These are phyloP conservation scores for Botrytis tulipae DNA, from an alignment of 2,329 filamentous ascomycete species.

Conservation along the genomic window DNA sequence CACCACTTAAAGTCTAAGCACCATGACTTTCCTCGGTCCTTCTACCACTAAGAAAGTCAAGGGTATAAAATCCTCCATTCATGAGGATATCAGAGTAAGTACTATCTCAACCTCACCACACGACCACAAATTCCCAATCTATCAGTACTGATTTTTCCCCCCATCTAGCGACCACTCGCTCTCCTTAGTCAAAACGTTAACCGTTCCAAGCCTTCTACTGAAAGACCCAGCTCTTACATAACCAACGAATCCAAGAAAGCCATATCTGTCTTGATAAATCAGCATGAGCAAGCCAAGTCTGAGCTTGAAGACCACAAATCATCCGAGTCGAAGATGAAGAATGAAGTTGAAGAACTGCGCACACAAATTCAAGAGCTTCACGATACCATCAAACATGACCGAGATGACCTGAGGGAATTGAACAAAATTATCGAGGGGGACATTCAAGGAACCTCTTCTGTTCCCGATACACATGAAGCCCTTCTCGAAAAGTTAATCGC, in stretches of 20 bases:
- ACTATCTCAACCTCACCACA: background rate
- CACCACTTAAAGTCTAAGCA: background rate
- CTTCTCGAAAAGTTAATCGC: background rate
- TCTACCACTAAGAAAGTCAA: background rate
- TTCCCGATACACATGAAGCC: background rate
- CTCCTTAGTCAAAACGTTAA: background rate
- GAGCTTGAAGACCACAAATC: background rate
- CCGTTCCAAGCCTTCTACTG: background rate
- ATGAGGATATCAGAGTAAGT: constrained; percentile 8
- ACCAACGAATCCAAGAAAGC: constrained; percentile 5
- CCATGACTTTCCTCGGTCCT: background rate
- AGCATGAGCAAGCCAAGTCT: background rate
- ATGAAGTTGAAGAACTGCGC: background rate
- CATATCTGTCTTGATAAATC: background rate
- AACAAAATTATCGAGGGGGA: background rate
- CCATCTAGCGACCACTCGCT: background rate
- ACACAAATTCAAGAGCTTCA: background rate
- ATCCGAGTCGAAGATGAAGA: background rate
- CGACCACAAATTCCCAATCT: background rate
- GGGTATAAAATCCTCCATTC: background rate
- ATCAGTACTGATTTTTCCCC: background rate
- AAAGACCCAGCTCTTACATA: background rate
- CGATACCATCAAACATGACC: background rate
- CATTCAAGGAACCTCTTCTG: background rate
- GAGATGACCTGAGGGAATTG: background rate